Evolutionary conservation across 2,329 filamentous ascomycete genomes (phyloP), one percentile per base, ranked within the genome.

Genomic region (Cladosporium sp.): DNA sequence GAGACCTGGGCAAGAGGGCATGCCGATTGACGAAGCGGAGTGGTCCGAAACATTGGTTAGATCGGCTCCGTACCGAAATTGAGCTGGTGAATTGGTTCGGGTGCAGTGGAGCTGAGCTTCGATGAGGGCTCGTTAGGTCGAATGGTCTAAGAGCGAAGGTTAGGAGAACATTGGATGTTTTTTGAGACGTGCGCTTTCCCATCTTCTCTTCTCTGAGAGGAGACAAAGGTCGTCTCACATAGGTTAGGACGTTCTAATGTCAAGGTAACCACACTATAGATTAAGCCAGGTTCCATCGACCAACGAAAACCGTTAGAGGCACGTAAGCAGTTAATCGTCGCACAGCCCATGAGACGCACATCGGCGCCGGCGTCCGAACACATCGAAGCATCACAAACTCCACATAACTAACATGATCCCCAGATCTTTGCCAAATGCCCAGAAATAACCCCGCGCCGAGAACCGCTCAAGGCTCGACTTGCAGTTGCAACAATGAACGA

Each of bases 401-500:
- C 18, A 14, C 32, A 36, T 16, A 36, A 36, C 13, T 13, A 36
- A 36, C 18, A 51, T 25, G 48, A 51, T 58, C 56, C 56, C 34
- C 21, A 46, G 32, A 28, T 26, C 21, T 58, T 58, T 36, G 14
- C 56, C 23, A 43, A 58, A 23, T 23, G 26, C 53, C 53, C 26
- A 57, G 53, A 57, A 16, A 21, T 16, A 43, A 58, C 34, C 56
- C 56, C 56, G 56, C 34, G 56, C 56, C 56, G 32, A 58, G 56
- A 23, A 21, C 11, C 16, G 21, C 18, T n/a, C 23, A 43, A 43
- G 32, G 34, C 56, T 43, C 56, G 34, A 58, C 21, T 10, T 26
- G 16, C 36, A 43, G 7, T 43, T 43, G 36, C n/a, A n/a, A n/a
- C n/a, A n/a, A n/a, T n/a, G n/a, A n/a, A n/a, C n/a, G n/a, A n/a